phyloP scores from a whole-genome alignment of 108 stramenopile species.

The Nitzschia sp. region DNA sequence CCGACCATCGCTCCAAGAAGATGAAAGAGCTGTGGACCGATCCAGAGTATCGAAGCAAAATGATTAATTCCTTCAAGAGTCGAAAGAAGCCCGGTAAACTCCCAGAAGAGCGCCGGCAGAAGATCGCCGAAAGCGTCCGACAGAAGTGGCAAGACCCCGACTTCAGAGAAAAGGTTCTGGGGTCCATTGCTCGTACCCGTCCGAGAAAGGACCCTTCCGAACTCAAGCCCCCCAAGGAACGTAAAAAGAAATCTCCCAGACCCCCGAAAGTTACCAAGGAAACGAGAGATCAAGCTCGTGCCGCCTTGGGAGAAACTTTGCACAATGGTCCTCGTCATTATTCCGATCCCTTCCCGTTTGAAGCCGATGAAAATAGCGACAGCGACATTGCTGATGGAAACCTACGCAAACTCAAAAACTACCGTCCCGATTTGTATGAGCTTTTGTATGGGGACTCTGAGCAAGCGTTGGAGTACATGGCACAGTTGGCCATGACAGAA shows the following conservation, averaged over 20 bases:
- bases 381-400: constrained; percentile 51
- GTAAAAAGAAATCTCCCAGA: not conserved
- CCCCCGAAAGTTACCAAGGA: not conserved
- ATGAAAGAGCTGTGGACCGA: constrained; percentile 79
- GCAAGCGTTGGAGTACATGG: no score
- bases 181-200: no score
- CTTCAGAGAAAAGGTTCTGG: constrained; percentile 65
- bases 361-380: not conserved
- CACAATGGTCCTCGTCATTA: no score
- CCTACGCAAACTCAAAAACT: constrained; percentile 31
- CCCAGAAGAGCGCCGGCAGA: constrained; percentile 29
- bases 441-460: not conserved
- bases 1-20: constrained; percentile 33
- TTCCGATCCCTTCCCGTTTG: no score
- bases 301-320: no score
- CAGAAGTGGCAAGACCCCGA: constrained; percentile 80
- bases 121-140: constrained; percentile 66
- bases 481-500: no score
- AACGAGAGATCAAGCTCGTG: not conserved
- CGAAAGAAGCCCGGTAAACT: not conserved
- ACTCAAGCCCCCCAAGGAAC: no score
- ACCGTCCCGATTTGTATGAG: constrained; percentile 2
- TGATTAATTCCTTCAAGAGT: constrained; percentile 19
- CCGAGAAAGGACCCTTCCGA: no score
- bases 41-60: constrained; percentile 65